Percentiles rank a stretch among this genome's conserved stretches.
Conservation (phyloP, 192 early-diverging fungal species). For the Umbelopsis isabellina region DNA sequence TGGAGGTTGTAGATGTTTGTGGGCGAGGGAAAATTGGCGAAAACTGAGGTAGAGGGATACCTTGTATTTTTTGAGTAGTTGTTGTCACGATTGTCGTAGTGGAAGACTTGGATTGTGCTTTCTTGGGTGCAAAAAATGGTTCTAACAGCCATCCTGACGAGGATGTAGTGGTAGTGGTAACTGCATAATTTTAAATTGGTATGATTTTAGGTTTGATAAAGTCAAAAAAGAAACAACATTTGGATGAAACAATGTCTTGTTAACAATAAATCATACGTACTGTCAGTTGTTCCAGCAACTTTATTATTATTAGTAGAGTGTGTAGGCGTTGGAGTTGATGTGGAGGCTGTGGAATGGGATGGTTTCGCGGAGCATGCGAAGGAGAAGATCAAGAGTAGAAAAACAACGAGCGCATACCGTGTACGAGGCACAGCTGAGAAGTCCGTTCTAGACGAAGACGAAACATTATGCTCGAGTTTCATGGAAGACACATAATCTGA, state of each 20-base stretch:
- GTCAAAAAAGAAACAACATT: background rate
- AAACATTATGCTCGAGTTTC: background rate
- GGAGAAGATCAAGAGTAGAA: background rate
- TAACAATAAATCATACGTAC: background rate
- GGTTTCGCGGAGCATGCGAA: slow-evolving; percentile 1
- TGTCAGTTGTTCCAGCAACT: slow-evolving; percentile 19
- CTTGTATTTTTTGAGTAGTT: too few species aligned
- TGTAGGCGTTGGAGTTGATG: background rate
- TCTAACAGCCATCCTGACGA: background rate
- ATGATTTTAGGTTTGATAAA: background rate
- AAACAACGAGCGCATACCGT: background rate
- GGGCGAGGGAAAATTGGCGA: too few species aligned
- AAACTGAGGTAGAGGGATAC: too few species aligned
- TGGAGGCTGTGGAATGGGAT: background rate
- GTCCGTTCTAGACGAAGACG: background rate
- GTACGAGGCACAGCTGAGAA: background rate
- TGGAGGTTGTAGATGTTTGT: too few species aligned
- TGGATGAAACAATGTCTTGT: background rate
- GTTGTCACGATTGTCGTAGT: too few species aligned
- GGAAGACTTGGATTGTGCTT: too few species aligned
- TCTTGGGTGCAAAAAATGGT: too few species aligned
- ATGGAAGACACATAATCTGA: slow-evolving; percentile 9
- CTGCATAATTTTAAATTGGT: background rate
- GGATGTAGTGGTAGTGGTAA: background rate
- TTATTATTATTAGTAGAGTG: slow-evolving; percentile 5